phyloP scores from a whole-genome alignment of 2,329 filamentous ascomycete genomes.

The Aspergillus quadricinctus region DNA sequence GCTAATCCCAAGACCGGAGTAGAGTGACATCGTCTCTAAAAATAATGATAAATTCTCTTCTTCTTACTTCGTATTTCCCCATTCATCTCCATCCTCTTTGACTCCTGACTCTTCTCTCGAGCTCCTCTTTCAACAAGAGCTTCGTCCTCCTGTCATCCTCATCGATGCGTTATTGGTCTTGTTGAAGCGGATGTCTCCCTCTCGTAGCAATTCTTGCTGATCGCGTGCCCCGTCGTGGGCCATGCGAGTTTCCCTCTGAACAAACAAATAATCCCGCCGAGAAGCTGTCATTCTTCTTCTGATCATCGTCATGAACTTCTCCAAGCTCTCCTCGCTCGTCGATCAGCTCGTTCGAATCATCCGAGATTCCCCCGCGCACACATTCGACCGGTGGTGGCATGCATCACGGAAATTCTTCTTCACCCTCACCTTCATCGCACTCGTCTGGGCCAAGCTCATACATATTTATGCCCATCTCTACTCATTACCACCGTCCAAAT shows the following conservation, averaged over 20 bases:
- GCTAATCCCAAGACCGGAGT: no score
- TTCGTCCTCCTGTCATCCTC: background rate
- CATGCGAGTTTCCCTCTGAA: background rate
- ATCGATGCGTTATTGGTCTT: background rate
- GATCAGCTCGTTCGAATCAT: background rate
- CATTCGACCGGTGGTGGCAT: conserved; percentile 23
- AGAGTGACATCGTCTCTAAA: background rate
- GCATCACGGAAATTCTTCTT: conserved; percentile 29
- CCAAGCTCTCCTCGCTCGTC: conserved; percentile 3
- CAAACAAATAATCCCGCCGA: background rate
- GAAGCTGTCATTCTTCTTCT: background rate
- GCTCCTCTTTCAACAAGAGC: background rate
- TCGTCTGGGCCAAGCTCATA: conserved; percentile 23
- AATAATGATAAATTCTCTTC: background rate
- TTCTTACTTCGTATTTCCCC: no score
- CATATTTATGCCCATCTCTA: conserved; percentile 26
- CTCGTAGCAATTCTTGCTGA: background rate
- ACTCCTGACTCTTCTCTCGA: background rate
- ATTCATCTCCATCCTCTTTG: background rate
- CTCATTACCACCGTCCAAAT: conserved; percentile 19
- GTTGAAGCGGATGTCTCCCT: background rate
- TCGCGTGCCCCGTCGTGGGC: background rate
- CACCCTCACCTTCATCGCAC: conserved; percentile 22
- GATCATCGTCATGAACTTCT: conserved; percentile 5
- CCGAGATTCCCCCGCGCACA: conserved; percentile 11